Base-by-base conservation (phyloP, 2,329 filamentous ascomycete genomes). In the Microcera coccophila region DNA sequence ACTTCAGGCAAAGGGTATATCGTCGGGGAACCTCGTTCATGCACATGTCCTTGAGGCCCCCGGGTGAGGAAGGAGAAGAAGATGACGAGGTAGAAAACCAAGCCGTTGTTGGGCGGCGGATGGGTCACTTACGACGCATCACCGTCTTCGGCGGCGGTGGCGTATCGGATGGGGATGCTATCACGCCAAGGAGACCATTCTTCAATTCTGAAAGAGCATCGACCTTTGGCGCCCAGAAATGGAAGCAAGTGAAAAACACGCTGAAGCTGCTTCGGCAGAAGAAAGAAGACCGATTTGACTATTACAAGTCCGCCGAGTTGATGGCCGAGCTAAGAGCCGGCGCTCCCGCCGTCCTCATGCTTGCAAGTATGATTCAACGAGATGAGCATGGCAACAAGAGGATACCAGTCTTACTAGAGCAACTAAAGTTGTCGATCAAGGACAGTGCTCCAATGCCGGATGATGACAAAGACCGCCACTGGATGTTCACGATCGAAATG, bases 361-460 rank as follows among this genome's bases (percentile, higher is more conserved):
- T 98, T 39, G 93, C 93, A 7, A 96, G 90, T 61, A 96, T 97
- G 87, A 93, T 97, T 57, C 93, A 97, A 68, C 80, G 93, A 44
- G 93, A 98, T 57, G 93, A 98, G 66, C 88, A 96, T 57, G 90
- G 91, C 37, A 93, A 95, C 66, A 93, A 88, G 68, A 83, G 90
- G 45, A 95, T 98, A 44, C 93, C 93, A 0, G 90, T 98, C 40
- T 78, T 98, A 3, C 76, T 98, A 5, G 93, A 98, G 65, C 93
- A 98, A 69, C 76, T 98, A 45, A 95, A 95, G 64, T 76, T 98
- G 46, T 82, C 79, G 44, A 86, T 98, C 45, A 85, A 82, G 8
- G 88, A 96, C 58, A 95, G 89, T 57, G 72, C 74, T 10, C 81
- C 82, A 10, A 78, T 82, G 47, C 81, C 86, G 33, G 81, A 78